Conservation (phyloP, 768 basidiomycete genomes). For the Russula abietina region DNA sequence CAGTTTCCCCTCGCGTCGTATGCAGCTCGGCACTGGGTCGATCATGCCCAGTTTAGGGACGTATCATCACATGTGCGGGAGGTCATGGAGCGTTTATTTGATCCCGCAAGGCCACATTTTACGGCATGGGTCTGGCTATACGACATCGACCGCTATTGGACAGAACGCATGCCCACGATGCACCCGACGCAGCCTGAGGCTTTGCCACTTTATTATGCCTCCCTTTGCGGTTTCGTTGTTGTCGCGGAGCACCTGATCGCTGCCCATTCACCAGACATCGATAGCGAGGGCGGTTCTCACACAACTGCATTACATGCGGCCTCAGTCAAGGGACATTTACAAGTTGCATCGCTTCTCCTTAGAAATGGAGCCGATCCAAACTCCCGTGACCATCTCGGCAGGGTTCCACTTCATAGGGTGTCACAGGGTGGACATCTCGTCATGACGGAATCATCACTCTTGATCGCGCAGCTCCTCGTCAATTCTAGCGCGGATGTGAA, state of each 20-base stretch:
- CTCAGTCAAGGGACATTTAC: background rate
- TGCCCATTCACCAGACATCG: background rate
- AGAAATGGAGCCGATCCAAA: background rate
- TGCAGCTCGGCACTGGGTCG: conserved; percentile 8
- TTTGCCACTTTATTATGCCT: conserved; percentile 1
- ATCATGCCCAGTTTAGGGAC: background rate
- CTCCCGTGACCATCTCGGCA: background rate
- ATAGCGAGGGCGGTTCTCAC: background rate
- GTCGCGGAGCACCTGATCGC: background rate
- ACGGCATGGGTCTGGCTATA: background rate
- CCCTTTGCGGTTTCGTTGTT: conserved; percentile 1
- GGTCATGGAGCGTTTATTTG: background rate
- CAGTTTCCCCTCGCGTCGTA: background rate
- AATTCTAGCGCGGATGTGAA: background rate
- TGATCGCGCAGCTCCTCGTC: background rate
- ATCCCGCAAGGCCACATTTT: background rate
- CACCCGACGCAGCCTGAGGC: background rate
- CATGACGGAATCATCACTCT: background rate
- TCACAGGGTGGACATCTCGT: background rate
- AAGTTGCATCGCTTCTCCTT: background rate
- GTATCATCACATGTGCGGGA: background rate
- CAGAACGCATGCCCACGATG: background rate
- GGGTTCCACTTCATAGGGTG: background rate
- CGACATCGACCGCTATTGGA: background rate
- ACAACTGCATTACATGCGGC: background rate